Percentiles rank a stretch among this genome's conserved stretches.
phyloP scores from a whole-genome alignment of 75 land plant species.

The Chamaecyparis obtusa region DNA sequence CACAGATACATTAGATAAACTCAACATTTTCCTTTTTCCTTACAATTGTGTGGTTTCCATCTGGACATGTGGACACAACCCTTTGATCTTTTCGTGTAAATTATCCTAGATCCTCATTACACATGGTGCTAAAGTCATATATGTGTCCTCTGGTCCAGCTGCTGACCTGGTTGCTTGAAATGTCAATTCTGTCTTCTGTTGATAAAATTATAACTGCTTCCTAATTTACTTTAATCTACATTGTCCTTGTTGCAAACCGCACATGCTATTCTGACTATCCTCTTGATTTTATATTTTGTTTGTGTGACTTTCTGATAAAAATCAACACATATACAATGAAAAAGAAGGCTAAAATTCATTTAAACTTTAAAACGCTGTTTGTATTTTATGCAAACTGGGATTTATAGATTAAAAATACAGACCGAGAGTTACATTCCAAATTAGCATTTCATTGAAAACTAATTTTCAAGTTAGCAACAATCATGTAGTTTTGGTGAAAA shows the following conservation, averaged over 20 bases:
- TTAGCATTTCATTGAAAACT: background rate
- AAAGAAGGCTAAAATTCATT: background rate
- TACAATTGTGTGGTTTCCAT: background rate
- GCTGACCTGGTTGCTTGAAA: background rate
- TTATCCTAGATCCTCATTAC: background rate
- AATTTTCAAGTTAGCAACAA: background rate
- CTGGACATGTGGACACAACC: background rate
- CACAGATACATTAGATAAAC: background rate
- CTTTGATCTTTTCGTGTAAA: background rate
- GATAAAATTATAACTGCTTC: background rate
- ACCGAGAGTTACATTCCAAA: background rate
- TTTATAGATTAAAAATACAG: background rate
- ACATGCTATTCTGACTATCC: background rate
- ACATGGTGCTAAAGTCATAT: background rate
- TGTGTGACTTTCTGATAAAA: background rate
- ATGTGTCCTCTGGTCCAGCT: background rate
- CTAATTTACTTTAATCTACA: background rate
- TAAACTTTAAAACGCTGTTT: background rate
- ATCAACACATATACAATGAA: background rate
- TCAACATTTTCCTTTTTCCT: background rate
- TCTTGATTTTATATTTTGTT: background rate
- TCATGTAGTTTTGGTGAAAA: no score
- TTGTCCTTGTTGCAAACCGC: background rate
- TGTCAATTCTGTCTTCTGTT: background rate
- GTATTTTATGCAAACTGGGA: background rate